Conservation (phyloP, 1,284 basidiomycete genomes). For the Leccinum fuscescens region DNA sequence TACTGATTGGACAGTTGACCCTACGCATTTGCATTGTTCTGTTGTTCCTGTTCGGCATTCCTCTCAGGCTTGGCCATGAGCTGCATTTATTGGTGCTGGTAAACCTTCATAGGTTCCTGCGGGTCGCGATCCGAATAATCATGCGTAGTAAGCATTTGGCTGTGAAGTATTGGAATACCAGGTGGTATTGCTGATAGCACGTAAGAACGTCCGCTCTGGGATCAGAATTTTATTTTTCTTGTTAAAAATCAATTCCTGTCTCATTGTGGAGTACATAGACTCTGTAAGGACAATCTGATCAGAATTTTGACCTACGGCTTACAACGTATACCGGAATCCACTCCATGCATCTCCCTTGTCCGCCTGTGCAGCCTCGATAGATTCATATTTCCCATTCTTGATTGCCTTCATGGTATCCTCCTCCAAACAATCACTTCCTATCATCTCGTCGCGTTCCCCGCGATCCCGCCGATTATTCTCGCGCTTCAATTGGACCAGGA, state of each 20-base stretch:
- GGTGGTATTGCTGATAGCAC: background rate
- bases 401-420: slow-evolving; percentile 12
- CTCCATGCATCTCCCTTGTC: slow-evolving; percentile 50
- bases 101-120: slow-evolving; percentile 24
- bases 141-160: background rate
- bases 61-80: slow-evolving; percentile 18
- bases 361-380: slow-evolving; percentile 38
- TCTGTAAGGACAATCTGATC: no score
- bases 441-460: slow-evolving; percentile 49
- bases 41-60: slow-evolving; percentile 28
- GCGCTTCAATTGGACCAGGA: slow-evolving; percentile 36
- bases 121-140: background rate
- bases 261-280: no score
- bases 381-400: slow-evolving; percentile 40
- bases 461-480: slow-evolving; percentile 46
- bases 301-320: background rate
- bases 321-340: slow-evolving; percentile 43
- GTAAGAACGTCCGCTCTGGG: no score
- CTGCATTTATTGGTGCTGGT: slow-evolving; percentile 24
- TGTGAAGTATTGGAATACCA: background rate
- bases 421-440: slow-evolving; percentile 27
- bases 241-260: no score
- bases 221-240: no score
- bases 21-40: slow-evolving; percentile 20
- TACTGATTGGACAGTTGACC: slow-evolving; percentile 10